A percentile compares a stretch with the other conserved stretches of the same genome.
Conservation (phyloP, 768 basidiomycete genomes). For the Harrya chromipes region DNA sequence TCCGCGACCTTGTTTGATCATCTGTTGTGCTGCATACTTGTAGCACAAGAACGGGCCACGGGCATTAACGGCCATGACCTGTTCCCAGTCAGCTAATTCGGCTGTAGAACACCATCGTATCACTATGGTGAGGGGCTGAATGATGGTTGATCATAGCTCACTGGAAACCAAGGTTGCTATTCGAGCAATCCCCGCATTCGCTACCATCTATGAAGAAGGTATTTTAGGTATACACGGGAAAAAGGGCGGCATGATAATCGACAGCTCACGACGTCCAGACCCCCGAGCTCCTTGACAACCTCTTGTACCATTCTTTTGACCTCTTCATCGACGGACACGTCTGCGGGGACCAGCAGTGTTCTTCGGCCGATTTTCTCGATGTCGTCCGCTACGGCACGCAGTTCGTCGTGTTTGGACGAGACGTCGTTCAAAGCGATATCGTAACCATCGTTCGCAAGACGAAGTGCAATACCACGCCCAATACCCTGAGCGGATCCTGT, state of each 20-base stretch:
- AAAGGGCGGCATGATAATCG: too few species aligned
- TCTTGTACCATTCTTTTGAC: slow-evolving; percentile 40
- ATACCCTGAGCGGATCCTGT: slow-evolving; percentile 33
- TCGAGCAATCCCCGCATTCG: slow-evolving; percentile 19
- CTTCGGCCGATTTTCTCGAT: slow-evolving; percentile 30
- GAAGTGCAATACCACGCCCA: slow-evolving; percentile 32
- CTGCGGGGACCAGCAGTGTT: slow-evolving; percentile 30
- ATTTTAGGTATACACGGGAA: background rate
- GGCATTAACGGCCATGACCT: slow-evolving; percentile 47
- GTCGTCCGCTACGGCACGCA: slow-evolving; percentile 29
- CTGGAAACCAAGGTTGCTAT: background rate
- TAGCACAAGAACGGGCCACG: slow-evolving; percentile 61
- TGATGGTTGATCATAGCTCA: background rate
- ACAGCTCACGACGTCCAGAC: slow-evolving; percentile 45
- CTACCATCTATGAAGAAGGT: slow-evolving; percentile 20
- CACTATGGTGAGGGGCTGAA: background rate
- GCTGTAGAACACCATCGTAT: slow-evolving; percentile 20
- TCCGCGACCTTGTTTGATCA: slow-evolving; percentile 51
- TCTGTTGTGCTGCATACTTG: slow-evolving; percentile 58
- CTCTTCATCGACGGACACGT: slow-evolving; percentile 41
- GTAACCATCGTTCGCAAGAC: slow-evolving; percentile 33
- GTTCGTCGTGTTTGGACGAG: slow-evolving; percentile 21
- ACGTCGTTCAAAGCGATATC: slow-evolving; percentile 33
- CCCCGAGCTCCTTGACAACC: slow-evolving; percentile 33
- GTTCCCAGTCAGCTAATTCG: slow-evolving; percentile 38